Conservation (phyloP, 352 stramenopile species). For the Blastocystis sp. region DNA sequence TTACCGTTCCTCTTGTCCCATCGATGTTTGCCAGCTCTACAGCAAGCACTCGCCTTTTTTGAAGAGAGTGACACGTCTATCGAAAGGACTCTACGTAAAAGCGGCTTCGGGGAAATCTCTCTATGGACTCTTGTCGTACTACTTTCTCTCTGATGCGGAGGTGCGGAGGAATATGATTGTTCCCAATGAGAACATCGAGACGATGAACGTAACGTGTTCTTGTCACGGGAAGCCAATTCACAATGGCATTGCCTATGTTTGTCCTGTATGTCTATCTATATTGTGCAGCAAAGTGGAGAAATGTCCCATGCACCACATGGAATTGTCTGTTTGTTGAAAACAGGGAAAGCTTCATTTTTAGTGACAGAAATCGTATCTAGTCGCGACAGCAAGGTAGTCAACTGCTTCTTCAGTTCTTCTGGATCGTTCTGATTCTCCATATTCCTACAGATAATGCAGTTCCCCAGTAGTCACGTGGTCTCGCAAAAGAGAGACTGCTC, state of each 20-base stretch:
- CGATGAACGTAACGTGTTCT: conserved; percentile 14
- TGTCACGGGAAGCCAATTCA: conserved; percentile 51
- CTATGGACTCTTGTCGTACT: conserved; percentile 14
- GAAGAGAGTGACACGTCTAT: background rate
- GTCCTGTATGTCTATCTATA: conserved; percentile 47
- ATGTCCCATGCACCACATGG: conserved; percentile 22
- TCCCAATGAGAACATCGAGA: background rate
- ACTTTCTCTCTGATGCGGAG: background rate
- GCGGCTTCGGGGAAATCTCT: conserved; percentile 8
- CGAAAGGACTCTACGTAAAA: background rate
- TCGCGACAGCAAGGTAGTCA: background rate
- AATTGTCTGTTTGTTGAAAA: conserved; percentile 21
- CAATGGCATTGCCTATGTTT: conserved; percentile 41
- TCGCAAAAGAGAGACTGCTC: background rate
- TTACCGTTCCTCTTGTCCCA: background rate
- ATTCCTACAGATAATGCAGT: background rate
- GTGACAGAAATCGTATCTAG: background rate
- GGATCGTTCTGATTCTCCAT: background rate
- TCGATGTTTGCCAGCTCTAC: conserved; percentile 33
- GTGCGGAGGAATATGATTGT: conserved; percentile 1
- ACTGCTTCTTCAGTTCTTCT: background rate
- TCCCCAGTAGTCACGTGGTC: background rate
- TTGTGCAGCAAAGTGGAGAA: background rate
- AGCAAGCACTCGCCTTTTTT: conserved; percentile 30
- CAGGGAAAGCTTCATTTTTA: background rate